These are phyloP conservation scores for Inosperma sp. DNA, from an alignment of 768 basidiomycete genomes.

Conservation along the genomic window DNA sequence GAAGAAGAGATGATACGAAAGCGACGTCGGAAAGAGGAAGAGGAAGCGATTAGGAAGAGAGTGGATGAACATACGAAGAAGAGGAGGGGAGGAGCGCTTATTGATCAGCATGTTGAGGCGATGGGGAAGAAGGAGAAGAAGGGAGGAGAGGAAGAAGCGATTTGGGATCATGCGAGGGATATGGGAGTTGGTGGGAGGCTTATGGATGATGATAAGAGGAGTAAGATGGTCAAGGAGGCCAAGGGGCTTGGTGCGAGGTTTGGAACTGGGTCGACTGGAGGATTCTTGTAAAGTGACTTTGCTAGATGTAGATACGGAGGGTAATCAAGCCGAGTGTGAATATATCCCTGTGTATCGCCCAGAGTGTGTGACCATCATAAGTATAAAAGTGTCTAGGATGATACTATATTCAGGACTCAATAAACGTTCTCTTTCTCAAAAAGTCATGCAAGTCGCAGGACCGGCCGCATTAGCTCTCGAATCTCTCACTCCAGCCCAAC, in stretches of 20 bases:
- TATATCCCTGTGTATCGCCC: too few species aligned
- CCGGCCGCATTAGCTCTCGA: constrained; percentile 49
- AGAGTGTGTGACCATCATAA: neutral
- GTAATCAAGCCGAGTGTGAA: too few species aligned
- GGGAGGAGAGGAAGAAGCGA: constrained; percentile 50
- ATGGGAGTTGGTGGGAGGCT: constrained; percentile 84
- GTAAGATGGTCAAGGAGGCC: constrained; percentile 75
- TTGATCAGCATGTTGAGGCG: constrained; percentile 45
- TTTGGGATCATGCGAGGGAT: constrained; percentile 92
- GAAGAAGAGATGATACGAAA: constrained; percentile 41
- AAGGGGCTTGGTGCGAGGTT: constrained; percentile 80
- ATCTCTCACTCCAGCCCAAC: constrained; percentile 47
- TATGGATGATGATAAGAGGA: constrained; percentile 84
- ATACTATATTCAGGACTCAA: too few species aligned
- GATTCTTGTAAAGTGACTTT: constrained; percentile 61
- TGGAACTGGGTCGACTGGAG: constrained; percentile 64
- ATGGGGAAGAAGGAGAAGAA: constrained; percentile 25
- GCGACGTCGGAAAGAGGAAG: constrained; percentile 62
- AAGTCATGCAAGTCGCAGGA: constrained; percentile 29
- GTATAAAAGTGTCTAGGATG: too few species aligned
- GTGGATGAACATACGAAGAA: constrained; percentile 75
- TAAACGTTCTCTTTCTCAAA: too few species aligned
- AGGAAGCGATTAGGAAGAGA: constrained; percentile 57
- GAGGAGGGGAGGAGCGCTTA: constrained; percentile 49
- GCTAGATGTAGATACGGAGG: too few species aligned